Evolutionary conservation across 257 asterid species (phyloP), one percentile per base, ranked within the genome.

Genomic region (Solanum arcanum): DNA sequence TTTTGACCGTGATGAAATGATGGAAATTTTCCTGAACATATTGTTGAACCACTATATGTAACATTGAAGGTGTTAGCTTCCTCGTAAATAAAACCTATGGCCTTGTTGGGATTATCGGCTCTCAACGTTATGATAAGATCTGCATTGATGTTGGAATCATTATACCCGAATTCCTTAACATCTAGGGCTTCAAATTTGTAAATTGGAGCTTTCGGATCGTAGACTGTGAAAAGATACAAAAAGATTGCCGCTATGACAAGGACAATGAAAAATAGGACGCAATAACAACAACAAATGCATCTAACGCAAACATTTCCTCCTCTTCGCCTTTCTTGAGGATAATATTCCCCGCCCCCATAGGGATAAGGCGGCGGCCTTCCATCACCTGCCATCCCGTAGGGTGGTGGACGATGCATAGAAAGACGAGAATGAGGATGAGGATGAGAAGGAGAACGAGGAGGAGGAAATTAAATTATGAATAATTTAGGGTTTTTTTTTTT

Each of bases 21-120:
- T 5, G 97, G 97, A 1, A 93, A n/a, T 70, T 87, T 87, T 1
- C 96, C 98, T 0, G 86, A 69, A 72, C 94, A 91, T 2, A 95
- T 89, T 1, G n/a, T 69, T 7, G 88, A 74, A 64, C 85, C 90
- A 0, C 78, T 46, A 44, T 94, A 93, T 0, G 47, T n/a, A 7
- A 95, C 86, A 16, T 21, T 44, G 0, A 94, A 81, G 14, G 78
- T 82, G 89, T 91, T 93, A 0, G 59, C 89, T 3, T 16, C 20
- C 2, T 91, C 97, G 41, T 95, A 95, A 0, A 47, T 68, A 59
- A 95, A 89, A 1, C 92, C 94, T 2, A 93, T 77, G 15, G 29
- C 60, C 3, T 44, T 87, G 88, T 95, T 95, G 0, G 93, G 95
- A 15, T 95, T 95, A 5, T 91, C 90, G 1, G 94, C 93, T 83